Evolutionary conservation across 345 rosid species (phyloP), one percentile per base, ranked within the genome.

Genomic region (Murraya paniculata): DNA sequence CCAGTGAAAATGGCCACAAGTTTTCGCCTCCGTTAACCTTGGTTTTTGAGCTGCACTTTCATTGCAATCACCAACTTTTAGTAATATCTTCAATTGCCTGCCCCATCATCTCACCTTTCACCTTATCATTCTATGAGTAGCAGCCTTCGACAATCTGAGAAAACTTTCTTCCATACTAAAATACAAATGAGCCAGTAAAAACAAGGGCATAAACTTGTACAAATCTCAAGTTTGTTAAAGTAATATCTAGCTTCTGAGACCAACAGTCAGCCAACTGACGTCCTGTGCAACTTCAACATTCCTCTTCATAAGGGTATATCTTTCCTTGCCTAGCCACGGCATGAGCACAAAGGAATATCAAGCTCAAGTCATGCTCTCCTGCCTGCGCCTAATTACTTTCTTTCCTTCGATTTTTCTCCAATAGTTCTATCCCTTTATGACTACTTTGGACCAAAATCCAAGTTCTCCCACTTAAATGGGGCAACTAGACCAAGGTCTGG

Each of bases 381-480:
- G 35, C 45, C 30, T 24, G 69, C 78, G 18, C 58, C 77, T 13
- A n/a, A 19, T 59, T 71, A 41, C 74, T 57, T 71, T 57, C 61
- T 67, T 61, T 75, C 80, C 55, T 28, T 6, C 8, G 14, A 21
- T 30, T 68, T 55, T 45, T 38, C 61, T 22, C n/a, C 36, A 25
- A 35, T 59, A 48, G 31, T n/a, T 74, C 62, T 24, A 21, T n/a
- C 22, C 62, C 41, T 1, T 10, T 39, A 4, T 50, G 59, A 27
- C 87, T 92, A 94, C 55, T 80, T 87, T 19, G 94, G 81, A 77
- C 98, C 97, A 72, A 72, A 94, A 75, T 83, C 89, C 88, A 94
- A 74, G 71, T 82, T 85, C 79, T 92, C 93, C 98, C 98, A 94
- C 83, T 87, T 90, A 74, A 94, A 94, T 41, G 90, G 97, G 73